Conservation (phyloP, 208 protist species). For the Trypanosoma rangeli region DNA sequence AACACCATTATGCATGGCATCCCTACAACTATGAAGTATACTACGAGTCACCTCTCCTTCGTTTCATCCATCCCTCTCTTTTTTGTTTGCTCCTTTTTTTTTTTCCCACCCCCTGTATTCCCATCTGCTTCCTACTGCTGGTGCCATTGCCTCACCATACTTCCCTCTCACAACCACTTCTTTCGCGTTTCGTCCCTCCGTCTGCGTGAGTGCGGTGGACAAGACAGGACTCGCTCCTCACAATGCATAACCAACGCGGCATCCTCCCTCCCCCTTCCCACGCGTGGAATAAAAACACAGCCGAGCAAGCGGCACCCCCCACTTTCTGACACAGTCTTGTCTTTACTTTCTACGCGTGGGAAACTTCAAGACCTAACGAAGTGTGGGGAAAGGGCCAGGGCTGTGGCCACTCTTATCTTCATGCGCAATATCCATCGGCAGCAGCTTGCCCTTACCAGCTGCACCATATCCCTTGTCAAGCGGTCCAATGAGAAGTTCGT, state of each 20-base stretch:
- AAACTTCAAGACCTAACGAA: conserved; percentile 11
- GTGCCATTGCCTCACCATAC: too few species aligned
- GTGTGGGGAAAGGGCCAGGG: conserved; percentile 44
- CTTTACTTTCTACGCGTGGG: not conserved
- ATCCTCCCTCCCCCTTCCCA: too few species aligned
- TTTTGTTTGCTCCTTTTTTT: not conserved
- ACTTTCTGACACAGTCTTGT: too few species aligned
- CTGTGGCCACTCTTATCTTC: conserved; percentile 68
- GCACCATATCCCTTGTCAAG: conserved; percentile 35
- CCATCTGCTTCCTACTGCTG: conserved; percentile 6
- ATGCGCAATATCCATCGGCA: conserved; percentile 51
- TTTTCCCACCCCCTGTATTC: not conserved
- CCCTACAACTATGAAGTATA: not conserved
- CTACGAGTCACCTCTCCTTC: not conserved
- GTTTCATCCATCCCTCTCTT: too few species aligned
- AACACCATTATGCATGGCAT: not conserved
- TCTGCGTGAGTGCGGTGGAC: too few species aligned
- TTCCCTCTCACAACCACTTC: too few species aligned
- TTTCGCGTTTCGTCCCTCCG: too few species aligned
- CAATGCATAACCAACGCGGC: too few species aligned
- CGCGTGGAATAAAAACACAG: too few species aligned
- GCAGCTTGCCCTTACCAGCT: conserved; percentile 49
- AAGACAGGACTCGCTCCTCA: too few species aligned
- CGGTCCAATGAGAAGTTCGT: conserved; percentile 54
- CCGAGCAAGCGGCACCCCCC: too few species aligned